phyloP scores from a whole-genome alignment of 371 early-diverging fungal genomes.

The Blastocladiella emersonii region DNA sequence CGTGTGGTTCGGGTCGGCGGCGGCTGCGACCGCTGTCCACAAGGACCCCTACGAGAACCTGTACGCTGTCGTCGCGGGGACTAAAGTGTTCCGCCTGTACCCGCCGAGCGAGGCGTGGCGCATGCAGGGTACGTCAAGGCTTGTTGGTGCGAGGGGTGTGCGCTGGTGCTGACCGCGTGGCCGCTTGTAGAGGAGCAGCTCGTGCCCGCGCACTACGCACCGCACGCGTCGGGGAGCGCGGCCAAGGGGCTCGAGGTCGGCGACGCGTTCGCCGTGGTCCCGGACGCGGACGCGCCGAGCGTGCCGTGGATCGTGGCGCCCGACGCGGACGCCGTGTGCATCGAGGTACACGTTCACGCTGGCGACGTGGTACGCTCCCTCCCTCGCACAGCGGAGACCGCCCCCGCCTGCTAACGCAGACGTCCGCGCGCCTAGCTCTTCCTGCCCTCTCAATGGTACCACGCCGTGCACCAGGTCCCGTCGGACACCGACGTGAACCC shows the following conservation, averaged over 20 bases:
- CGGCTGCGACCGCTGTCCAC: conserved; percentile 52
- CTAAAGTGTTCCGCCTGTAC: conserved; percentile 51
- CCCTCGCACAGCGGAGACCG: background rate
- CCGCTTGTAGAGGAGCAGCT: background rate
- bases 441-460: conserved; percentile 68
- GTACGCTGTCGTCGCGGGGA: conserved; percentile 53
- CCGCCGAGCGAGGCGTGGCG: conserved; percentile 43
- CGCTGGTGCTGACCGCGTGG: no score
- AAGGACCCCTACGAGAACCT: conserved; percentile 71
- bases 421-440: conserved; percentile 38
- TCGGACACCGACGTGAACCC: conserved; percentile 6
- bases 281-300: background rate
- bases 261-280: background rate
- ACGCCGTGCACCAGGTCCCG: conserved; percentile 36
- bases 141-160: background rate
- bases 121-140: background rate
- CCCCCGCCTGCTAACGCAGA: background rate
- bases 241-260: background rate
- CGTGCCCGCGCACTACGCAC: background rate
- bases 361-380: conserved; percentile 32
- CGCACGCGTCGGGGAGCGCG: background rate
- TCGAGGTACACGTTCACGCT: conserved; percentile 37
- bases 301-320: background rate
- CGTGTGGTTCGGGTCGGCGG: conserved; percentile 57
- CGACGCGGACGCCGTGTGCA: conserved; percentile 27